phyloP scores from a whole-genome alignment of 805 yeast genomes.

The Yamadazyma ubonensis region DNA sequence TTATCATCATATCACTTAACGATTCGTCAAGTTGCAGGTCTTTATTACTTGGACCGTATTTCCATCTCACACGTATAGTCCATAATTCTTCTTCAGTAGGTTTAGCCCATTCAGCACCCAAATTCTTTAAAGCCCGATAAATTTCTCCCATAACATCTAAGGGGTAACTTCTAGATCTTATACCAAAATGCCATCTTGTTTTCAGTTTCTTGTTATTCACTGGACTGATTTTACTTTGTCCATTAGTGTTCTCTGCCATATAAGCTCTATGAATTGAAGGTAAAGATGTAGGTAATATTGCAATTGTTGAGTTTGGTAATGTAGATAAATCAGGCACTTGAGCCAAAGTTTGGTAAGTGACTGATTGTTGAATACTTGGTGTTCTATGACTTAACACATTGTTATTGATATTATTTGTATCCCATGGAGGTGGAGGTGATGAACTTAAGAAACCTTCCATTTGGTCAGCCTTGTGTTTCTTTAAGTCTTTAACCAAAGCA shows the following conservation, averaged over 20 bases:
- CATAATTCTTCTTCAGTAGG: slow-evolving; percentile 94
- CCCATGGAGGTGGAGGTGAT: slow-evolving; percentile 57
- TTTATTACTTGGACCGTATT: slow-evolving; percentile 47
- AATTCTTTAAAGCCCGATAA: slow-evolving; percentile 85
- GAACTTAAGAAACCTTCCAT: slow-evolving; percentile 59
- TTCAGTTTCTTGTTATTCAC: slow-evolving; percentile 78
- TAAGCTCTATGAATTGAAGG: slow-evolving; percentile 93
- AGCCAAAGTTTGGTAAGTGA: slow-evolving; percentile 48
- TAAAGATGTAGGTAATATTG: slow-evolving; percentile 88
- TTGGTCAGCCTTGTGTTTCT: slow-evolving; percentile 48
- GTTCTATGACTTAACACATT: slow-evolving; percentile 27
- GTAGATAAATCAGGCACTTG: slow-evolving; percentile 47
- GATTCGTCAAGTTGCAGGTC: slow-evolving; percentile 21
- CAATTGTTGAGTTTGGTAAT: slow-evolving; percentile 77
- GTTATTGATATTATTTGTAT: slow-evolving; percentile 14
- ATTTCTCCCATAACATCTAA: slow-evolving; percentile 98
- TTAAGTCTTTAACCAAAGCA: slow-evolving; percentile 64
- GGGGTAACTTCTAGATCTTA: slow-evolving; percentile 92
- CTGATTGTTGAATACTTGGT: slow-evolving; percentile 44
- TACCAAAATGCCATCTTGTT: slow-evolving; percentile 98
- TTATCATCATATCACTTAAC: slow-evolving; percentile 77
- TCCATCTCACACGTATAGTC: slow-evolving; percentile 96
- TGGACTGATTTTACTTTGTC: slow-evolving; percentile 40
- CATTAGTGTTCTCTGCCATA: slow-evolving; percentile 58
- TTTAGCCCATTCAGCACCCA: slow-evolving; percentile 97